Evolutionary conservation across 257 asterid species (phyloP), one percentile per base, ranked within the genome.

Genomic region (Nyctanthes arbortristis): DNA sequence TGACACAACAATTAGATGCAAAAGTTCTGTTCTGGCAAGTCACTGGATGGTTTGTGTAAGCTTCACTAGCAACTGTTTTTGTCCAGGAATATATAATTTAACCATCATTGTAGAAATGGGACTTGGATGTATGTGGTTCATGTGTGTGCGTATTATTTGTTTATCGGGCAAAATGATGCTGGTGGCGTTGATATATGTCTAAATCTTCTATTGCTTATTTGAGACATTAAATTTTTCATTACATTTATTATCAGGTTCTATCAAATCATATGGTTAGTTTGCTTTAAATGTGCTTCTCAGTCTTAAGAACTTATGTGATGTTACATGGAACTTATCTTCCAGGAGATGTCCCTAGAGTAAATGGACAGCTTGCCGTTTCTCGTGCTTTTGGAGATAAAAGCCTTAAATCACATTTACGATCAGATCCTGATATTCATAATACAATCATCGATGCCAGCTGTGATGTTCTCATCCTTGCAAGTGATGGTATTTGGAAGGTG

Each of bases 401-500:
- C 78, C 77, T 92, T 80, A 88, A 88, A 81, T 77, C 91, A 0
- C 97, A 92, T 75, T 75, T 92, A 32, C 80, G 96, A 14, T 86
- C 92, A 1, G 97, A 92, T 67, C 98, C 96, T 18, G 98, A 92
- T 67, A 66, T 92, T 45, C 80, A 73, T 2, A 79, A 67, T 55
- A 86, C 92, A 18, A 77, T 89, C 43, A 84, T 86, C 59, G 74
- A 68, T 14, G 85, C 80, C 9, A 82, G 88, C 7, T 52, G 59
- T 24, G 96, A 92, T 40, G 73, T 92, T 64, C 88, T 92, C 54
- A 92, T 92, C 80, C 96, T 92, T 58, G 98, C 98, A 7, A 92
- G 98, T 63, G 98, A 92, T 70, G 98, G 98, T 65, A 54, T 92
- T 67, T 92, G 98, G 98, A 92, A 92, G 98, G 98, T 52, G 29